These are phyloP conservation scores for Plantago elongata DNA, from an alignment of 257 asterid genomes.

Conservation along the genomic window DNA sequence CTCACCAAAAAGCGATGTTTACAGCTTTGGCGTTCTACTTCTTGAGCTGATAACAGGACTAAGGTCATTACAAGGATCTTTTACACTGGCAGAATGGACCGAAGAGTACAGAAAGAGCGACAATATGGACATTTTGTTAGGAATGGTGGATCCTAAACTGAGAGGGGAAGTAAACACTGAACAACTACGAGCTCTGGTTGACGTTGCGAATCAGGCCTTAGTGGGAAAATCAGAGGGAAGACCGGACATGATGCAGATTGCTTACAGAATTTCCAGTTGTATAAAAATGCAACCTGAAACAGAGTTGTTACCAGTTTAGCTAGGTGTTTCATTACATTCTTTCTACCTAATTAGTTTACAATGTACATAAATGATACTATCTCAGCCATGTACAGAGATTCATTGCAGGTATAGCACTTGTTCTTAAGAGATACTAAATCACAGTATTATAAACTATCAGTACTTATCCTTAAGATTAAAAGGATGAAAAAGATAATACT, in stretches of 20 bases:
- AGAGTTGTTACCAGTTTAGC: slow-evolving; percentile 40
- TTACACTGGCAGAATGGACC: slow-evolving; percentile 68
- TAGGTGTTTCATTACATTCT: background rate
- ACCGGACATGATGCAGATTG: slow-evolving; percentile 61
- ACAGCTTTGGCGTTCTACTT: slow-evolving; percentile 62
- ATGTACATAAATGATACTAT: no score
- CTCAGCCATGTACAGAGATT: no score
- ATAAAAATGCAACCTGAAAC: slow-evolving; percentile 27
- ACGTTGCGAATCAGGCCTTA: slow-evolving; percentile 56
- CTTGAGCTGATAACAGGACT: slow-evolving; percentile 72
- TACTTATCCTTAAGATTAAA: background rate
- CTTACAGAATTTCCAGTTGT: slow-evolving; percentile 40
- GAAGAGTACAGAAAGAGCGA: slow-evolving; percentile 46
- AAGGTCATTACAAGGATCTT: slow-evolving; percentile 60
- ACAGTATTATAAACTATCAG: no score
- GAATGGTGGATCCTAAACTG: slow-evolving; percentile 57
- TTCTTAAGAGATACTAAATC: no score
- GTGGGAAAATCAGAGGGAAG: slow-evolving; percentile 42
- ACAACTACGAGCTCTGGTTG: slow-evolving; percentile 42
- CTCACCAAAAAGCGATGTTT: slow-evolving; percentile 67
- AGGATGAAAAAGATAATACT: background rate
- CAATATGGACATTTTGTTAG: slow-evolving; percentile 30
- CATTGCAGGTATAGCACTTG: no score
- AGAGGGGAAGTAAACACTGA: slow-evolving; percentile 31
- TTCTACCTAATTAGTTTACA: no score